Evolutionary conservation across 176 grass and related monocot genomes (phyloP), one percentile per base, ranked within the genome.

Genomic region (Raddia distichophylla): DNA sequence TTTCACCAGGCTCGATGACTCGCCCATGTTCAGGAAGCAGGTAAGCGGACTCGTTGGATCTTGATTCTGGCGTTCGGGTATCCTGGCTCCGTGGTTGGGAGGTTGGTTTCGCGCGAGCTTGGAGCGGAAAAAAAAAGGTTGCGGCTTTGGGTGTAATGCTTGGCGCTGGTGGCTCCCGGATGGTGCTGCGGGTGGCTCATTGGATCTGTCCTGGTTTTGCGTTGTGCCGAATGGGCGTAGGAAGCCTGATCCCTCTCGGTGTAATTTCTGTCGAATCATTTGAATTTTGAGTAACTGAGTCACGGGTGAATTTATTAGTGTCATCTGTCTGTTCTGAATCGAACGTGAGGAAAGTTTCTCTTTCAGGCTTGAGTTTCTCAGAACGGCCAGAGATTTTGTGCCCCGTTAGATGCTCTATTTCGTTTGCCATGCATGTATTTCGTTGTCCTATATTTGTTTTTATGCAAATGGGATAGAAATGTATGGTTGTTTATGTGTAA

Each of bases 1-100:
- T 78, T 99, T 99, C 89, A 67, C 89, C 67, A 89, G 94, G 85
- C 97, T 99, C 76, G 97, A 99, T 74, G 97, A 99, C 85, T 99
- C 97, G 60, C 97, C 97, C 20, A 99, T 99, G 97, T 99, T 99
- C 74, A 81, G 97, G 51, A 93, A 99, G 74, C 97, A 99, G 97
- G 96, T 95, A 73, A 77, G 87, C 33, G 4, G 6, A 7, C 37
- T 18, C 22, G 3, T 76, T 62, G 84, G 82, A 83, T 94, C 69
- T 89, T 22, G 79, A 49, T 74, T 85, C 6, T 34, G 67, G 63
- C 51, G 69, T 54, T 55, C 10, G 47, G 56, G 20, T 5, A 3
- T 19, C 49, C 60, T 71, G 5, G 68, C 20, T 8, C 63, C 18
- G 69, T 47, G 10, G 44, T 45, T 55, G 14, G 55, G 80, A 19